Evolutionary conservation across 2,329 filamentous ascomycete species (phyloP).

Genomic region (Xylaria sp.): DNA sequence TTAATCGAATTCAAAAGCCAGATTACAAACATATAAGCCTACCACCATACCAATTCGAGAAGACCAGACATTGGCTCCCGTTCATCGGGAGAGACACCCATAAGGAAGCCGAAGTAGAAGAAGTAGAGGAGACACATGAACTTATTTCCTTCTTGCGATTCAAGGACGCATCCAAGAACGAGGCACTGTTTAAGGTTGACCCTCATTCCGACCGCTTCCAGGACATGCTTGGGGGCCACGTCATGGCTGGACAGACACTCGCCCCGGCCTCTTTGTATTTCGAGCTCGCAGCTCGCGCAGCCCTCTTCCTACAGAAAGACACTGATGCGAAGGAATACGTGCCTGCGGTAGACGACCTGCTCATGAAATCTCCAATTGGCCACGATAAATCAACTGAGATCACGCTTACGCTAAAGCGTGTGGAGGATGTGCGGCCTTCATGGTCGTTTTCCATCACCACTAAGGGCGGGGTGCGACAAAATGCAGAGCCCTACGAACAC

Average conservation of each 20-base stretch:
- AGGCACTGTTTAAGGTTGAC: constrained; percentile 28
- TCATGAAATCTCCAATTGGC: constrained; percentile 26
- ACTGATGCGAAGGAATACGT: constrained; percentile 15
- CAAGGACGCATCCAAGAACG: constrained; percentile 5
- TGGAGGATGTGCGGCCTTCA: background rate
- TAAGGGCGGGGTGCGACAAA: background rate
- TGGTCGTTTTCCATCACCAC: constrained; percentile 28
- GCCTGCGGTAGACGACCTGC: constrained; percentile 19
- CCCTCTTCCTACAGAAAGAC: constrained; percentile 40
- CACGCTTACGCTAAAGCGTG: constrained; percentile 14
- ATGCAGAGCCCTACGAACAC: constrained; percentile 9
- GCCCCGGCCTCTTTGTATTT: constrained; percentile 40
- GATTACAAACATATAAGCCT: constrained; percentile 33
- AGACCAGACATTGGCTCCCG: constrained; percentile 39
- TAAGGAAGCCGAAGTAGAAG: constrained; percentile 1
- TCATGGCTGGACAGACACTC: constrained; percentile 33
- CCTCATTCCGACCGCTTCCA: constrained; percentile 28
- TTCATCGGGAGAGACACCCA: background rate
- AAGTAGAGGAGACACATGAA: constrained; percentile 2
- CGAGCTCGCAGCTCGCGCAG: constrained; percentile 34
- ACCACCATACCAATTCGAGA: constrained; percentile 46
- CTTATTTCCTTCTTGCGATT: constrained; percentile 9
- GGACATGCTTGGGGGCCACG: constrained; percentile 32
- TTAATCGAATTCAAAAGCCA: constrained; percentile 33
- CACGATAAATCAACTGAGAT: constrained; percentile 21